phyloP scores from a whole-genome alignment of 495 filamentous ascomycete genomes.

The Penicillium cinerascens region DNA sequence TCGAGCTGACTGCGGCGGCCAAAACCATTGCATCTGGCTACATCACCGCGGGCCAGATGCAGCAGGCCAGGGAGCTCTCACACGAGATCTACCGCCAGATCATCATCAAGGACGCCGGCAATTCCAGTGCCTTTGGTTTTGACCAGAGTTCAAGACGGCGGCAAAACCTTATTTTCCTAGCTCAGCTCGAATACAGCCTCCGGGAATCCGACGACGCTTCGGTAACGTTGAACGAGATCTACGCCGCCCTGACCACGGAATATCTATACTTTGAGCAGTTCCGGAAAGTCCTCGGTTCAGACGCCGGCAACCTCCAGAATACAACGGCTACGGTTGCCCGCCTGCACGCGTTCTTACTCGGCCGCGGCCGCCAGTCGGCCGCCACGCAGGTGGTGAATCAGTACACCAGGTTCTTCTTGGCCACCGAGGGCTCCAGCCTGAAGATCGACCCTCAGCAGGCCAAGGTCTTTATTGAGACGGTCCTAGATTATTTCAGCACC shows the following conservation, averaged over 20 bases:
- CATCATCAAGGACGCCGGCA: neutral
- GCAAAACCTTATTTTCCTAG: conserved; percentile 22
- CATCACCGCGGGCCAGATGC: conserved; percentile 14
- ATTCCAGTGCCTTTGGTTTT: neutral
- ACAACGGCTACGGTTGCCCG: conserved; percentile 9
- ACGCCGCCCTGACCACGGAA: conserved; percentile 20
- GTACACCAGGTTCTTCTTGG: conserved; percentile 15
- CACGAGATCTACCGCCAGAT: conserved; percentile 23
- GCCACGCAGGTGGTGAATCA: conserved; percentile 7
- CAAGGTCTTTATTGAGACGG: conserved; percentile 13
- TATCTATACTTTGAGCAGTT: conserved; percentile 26
- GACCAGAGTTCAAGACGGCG: conserved; percentile 3
- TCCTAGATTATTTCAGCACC: conserved; percentile 21
- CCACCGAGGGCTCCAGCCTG: conserved; percentile 18
- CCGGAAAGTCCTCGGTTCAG: conserved; percentile 14
- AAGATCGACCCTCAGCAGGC: conserved; percentile 10
- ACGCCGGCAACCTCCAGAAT: conserved; percentile 16
- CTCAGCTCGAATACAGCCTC: conserved; percentile 24
- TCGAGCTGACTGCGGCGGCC: conserved; percentile 12
- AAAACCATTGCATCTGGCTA: conserved; percentile 22
- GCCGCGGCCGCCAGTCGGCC: conserved; percentile 6
- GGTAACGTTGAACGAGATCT: conserved; percentile 25
- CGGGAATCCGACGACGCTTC: conserved; percentile 12
- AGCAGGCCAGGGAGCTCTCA: conserved; percentile 13
- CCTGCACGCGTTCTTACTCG: conserved; percentile 17